phyloP scores from a whole-genome alignment of 306 rosid genomes.

The Cajanus cajan region DNA sequence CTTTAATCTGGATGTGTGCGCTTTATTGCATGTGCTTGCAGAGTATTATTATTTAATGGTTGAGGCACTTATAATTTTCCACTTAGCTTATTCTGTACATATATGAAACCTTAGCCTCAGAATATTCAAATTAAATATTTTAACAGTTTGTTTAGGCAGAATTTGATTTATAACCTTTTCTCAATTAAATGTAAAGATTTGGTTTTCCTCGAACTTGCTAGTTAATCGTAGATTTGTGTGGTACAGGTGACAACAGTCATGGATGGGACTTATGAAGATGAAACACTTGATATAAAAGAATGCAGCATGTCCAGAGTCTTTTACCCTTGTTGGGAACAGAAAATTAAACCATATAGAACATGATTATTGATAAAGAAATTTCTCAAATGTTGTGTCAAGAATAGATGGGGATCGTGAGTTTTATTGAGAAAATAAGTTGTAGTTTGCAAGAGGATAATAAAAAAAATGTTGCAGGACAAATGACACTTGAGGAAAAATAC shows the following conservation, averaged over 20 bases:
- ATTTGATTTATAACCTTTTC: constrained; percentile 19
- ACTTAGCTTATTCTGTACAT: constrained; percentile 34
- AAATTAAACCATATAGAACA: not conserved
- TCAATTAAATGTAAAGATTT: constrained; percentile 26
- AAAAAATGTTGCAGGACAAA: not conserved
- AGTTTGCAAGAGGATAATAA: not conserved
- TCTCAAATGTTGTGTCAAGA: not conserved
- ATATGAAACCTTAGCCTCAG: constrained; percentile 29
- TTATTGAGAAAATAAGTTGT: not conserved
- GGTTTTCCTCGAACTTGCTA: constrained; percentile 23
- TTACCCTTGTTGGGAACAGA: not conserved
- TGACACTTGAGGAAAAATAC: not conserved
- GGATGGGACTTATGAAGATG: not conserved
- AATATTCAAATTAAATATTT: constrained; percentile 12
- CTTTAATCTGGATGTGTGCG: constrained; percentile 21
- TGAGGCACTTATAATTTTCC: constrained; percentile 10
- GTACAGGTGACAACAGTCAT: not conserved
- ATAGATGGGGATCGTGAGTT: not conserved
- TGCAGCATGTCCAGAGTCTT: not conserved
- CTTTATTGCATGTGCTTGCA: constrained; percentile 7
- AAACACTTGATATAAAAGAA: not conserved
- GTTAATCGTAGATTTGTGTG: not conserved
- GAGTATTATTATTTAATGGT: constrained; percentile 20
- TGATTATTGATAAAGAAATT: not conserved
- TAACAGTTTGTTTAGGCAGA: constrained; percentile 7